Base-by-base conservation (phyloP, 2,329 filamentous ascomycete species). In the Fusarium sp. region DNA sequence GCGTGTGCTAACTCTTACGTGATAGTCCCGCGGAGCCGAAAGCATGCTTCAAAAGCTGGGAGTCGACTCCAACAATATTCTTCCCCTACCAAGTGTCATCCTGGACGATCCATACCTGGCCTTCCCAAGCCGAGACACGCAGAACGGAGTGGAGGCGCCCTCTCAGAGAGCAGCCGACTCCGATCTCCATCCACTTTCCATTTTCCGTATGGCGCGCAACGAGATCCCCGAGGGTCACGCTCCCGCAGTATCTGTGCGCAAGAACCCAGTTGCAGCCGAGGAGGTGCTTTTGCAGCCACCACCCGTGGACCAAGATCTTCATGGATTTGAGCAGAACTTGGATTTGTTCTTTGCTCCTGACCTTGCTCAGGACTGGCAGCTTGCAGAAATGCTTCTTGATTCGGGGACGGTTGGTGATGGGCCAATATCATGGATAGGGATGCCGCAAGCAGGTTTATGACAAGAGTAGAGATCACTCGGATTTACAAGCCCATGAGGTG, bases 21-120 rank as follows among this genome's bases (percentile, higher is more conserved):
- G 16, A 32, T 39, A 73, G 70, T 60, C 61, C n/a, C 50, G 45
- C 6, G 68, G 65, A 27, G 68, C 71, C 7, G 68, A 71, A 43
- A 63, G 32, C 30, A 71, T 73, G 52, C 59, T 73, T 16, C 62
- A 66, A 45, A 73, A 69, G 52, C 39, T 73, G 10, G 68, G 71
- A 2, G 68, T 73, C 9, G 23, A 65, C 14, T 59, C 62, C 30
- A 65, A 65, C 13, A 65, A 58, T 13, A 65, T 65, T 23, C 64
- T 67, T 2, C 70, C 70, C 16, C 59, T 73, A 9, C 70, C 70
- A 6, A 64, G 70, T 11, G 56, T 73, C 37, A 71, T 73, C 35
- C 16, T 69, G 9, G 67, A 69, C 16, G 67, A 69, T 30, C 67
- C 67, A 10, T 62, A 66, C 34, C 32, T 69, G 8, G 56, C 63